Evolutionary conservation across 2,329 filamentous ascomycete genomes (phyloP).

Genomic region (Colletotrichum lini): DNA sequence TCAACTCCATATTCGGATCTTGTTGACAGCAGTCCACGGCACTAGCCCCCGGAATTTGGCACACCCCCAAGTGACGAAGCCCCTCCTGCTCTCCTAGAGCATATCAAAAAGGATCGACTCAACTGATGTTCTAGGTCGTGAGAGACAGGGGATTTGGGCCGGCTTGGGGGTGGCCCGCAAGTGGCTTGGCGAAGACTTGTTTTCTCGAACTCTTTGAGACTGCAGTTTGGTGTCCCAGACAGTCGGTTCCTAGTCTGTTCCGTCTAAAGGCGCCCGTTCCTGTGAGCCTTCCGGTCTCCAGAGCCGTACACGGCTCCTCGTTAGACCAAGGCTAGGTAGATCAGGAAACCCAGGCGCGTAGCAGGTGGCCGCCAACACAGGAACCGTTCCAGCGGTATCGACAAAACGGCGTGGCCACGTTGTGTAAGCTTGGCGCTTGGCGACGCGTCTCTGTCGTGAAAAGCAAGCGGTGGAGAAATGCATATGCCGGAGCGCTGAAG

Average conservation of each 20-base stretch:
- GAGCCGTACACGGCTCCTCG: neutral
- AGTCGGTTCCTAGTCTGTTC: neutral
- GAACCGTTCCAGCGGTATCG: neutral
- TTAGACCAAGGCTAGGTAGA: neutral
- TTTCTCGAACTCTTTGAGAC: neutral
- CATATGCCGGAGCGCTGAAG: neutral
- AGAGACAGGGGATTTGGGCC: neutral
- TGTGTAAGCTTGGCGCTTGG: conserved; percentile 7
- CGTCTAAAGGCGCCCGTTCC: neutral
- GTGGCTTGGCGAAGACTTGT: neutral
- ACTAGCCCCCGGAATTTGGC: neutral
- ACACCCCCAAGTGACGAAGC: too few relatives aligned
- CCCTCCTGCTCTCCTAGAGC: too few relatives aligned
- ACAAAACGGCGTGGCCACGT: neutral
- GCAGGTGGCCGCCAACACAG: neutral
- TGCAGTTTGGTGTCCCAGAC: neutral
- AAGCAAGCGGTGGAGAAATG: neutral
- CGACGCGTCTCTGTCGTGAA: neutral
- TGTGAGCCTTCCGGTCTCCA: too few relatives aligned
- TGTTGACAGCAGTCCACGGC: neutral
- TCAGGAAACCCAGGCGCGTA: neutral
- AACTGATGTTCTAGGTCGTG: too few relatives aligned
- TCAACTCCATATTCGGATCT: neutral
- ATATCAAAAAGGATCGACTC: too few relatives aligned
- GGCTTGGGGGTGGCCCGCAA: neutral